phyloP scores from a whole-genome alignment of 257 asterid species.

The Solanum etuberosum region DNA sequence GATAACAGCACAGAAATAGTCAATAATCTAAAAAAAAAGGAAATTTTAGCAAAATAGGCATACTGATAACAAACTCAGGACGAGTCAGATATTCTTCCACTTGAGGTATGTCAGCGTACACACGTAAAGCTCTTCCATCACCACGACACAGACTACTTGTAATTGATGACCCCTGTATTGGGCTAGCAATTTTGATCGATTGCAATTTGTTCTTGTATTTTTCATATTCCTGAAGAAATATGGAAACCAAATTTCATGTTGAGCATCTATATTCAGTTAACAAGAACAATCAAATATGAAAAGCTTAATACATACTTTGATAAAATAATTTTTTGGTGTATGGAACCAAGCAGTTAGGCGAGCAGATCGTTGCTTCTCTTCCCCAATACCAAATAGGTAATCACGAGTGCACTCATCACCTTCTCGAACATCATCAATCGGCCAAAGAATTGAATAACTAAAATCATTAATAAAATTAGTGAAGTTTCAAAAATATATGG shows the following conservation, averaged over 20 bases:
- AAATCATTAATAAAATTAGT: constrained; percentile 5
- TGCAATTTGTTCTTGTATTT: constrained; percentile 39
- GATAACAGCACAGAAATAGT: not conserved
- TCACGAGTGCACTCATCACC: constrained; percentile 91
- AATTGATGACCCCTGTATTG: constrained; percentile 19
- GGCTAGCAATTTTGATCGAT: constrained; percentile 27
- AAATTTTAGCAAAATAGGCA: constrained; percentile 7
- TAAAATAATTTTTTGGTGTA: constrained; percentile 75
- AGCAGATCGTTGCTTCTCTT: constrained; percentile 88
- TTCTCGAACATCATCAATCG: constrained; percentile 37
- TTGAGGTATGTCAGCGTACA: constrained; percentile 80
- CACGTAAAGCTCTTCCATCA: constrained; percentile 54
- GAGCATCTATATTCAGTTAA: not conserved
- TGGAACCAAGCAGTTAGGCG: constrained; percentile 98
- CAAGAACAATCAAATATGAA: not conserved
- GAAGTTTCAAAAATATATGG: not conserved
- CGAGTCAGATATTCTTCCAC: constrained; percentile 81
- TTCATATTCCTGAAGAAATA: constrained; percentile 50
- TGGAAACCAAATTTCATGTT: not conserved
- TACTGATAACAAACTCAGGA: constrained; percentile 75
- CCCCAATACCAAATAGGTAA: constrained; percentile 80
- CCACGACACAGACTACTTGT: constrained; percentile 24
- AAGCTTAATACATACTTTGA: constrained; percentile 39
- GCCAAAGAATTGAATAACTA: constrained; percentile 95
- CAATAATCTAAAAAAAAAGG: not conserved